These are phyloP conservation scores for Alternaria sp. DNA, from an alignment of 2,329 filamentous ascomycete genomes.

Conservation along the genomic window DNA sequence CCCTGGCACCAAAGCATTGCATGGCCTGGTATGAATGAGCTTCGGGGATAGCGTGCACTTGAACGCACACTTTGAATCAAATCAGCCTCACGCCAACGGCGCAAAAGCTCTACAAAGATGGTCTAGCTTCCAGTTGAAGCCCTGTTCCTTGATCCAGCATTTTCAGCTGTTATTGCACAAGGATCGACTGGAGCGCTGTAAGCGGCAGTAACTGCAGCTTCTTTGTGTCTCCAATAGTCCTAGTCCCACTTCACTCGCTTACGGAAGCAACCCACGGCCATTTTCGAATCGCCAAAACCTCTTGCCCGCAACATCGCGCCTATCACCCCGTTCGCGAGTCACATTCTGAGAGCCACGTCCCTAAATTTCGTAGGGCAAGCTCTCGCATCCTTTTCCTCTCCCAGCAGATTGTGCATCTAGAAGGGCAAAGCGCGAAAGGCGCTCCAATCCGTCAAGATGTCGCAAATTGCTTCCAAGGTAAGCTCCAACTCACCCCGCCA, in stretches of 20 bases:
- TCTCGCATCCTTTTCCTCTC: conserved; percentile 45
- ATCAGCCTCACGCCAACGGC: not conserved
- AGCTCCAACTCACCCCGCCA: conserved; percentile 33
- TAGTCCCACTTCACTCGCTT: conserved; percentile 24
- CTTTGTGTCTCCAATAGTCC: conserved; percentile 23
- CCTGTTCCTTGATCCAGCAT: not conserved
- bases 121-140: not conserved
- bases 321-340: conserved; percentile 40
- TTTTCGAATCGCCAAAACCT: conserved; percentile 33
- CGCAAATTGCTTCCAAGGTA: conserved; percentile 57
- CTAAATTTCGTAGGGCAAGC: conserved; percentile 50
- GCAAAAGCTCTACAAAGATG: not conserved
- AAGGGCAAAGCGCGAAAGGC: conserved; percentile 56
- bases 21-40: conserved; percentile 9
- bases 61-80: not conserved
- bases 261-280: conserved; percentile 26
- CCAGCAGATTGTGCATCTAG: conserved; percentile 54
- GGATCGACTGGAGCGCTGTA: conserved; percentile 17
- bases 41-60: conserved; percentile 18
- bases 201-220: conserved; percentile 19
- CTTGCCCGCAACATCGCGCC: conserved; percentile 43
- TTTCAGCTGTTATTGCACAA: not conserved
- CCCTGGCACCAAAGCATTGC: not conserved
- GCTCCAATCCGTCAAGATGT: conserved; percentile 53
- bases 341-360: conserved; percentile 52